These are phyloP conservation scores for Tilletiaria anomala DNA, from an alignment of 1,284 basidiomycete genomes.

Conservation along the genomic window DNA sequence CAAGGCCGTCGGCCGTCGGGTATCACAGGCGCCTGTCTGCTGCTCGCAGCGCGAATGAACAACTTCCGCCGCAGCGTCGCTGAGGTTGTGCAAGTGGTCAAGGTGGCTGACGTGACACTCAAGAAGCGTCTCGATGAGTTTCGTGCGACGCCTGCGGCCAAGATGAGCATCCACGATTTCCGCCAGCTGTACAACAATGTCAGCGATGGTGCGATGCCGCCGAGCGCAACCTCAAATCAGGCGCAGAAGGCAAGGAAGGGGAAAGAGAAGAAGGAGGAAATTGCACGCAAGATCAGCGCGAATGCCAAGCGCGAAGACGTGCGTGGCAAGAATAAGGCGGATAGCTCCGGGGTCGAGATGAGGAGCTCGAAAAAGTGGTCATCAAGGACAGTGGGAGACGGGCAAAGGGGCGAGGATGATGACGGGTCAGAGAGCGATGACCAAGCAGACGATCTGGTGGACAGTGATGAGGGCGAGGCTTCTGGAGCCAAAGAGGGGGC, in stretches of 20 bases:
- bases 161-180: constrained; percentile 78
- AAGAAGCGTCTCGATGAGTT: constrained; percentile 93
- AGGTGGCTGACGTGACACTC: constrained; percentile 87
- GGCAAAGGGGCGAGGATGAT: constrained; percentile 19
- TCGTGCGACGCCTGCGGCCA: constrained; percentile 69
- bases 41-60: constrained; percentile 95
- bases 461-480: constrained; percentile 17
- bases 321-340: constrained; percentile 11
- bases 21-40: constrained; percentile 86
- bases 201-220: constrained; percentile 73
- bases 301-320: constrained; percentile 5
- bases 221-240: constrained; percentile 55
- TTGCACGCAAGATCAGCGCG: constrained; percentile 3
- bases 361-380: neutral
- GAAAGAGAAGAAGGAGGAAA: constrained; percentile 27
- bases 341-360: constrained; percentile 5
- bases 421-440: constrained; percentile 31
- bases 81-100: constrained; percentile 86
- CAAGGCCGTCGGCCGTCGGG: constrained; percentile 87
- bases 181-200: constrained; percentile 80
- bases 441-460: constrained; percentile 27
- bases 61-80: constrained; percentile 83
- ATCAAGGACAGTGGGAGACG: neutral
- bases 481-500: constrained; percentile 7
- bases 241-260: constrained; percentile 50